These are phyloP conservation scores for Ascoidea rubescens DNA, from an alignment of 805 yeast species.

Conservation along the genomic window DNA sequence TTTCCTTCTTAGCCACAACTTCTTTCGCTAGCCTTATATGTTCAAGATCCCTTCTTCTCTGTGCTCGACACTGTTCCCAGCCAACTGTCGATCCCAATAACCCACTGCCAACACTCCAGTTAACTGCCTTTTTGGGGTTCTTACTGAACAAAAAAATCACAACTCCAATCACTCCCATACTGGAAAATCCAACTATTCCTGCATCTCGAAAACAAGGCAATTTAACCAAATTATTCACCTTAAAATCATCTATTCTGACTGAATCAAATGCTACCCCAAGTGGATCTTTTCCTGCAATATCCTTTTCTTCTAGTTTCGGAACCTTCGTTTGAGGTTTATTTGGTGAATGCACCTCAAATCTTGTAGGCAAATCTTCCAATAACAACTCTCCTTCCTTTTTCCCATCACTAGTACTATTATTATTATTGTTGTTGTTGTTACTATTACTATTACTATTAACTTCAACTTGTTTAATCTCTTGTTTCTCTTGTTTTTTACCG, in stretches of 20 bases:
- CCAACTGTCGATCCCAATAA: constrained; percentile 69
- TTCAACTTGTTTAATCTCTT: neutral
- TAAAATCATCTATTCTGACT: constrained; percentile 36
- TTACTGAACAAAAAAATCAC: constrained; percentile 57
- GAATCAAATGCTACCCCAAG: constrained; percentile 26
- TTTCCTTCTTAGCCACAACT: constrained; percentile 21
- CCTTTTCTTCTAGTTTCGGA: constrained; percentile 14
- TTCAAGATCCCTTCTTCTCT: constrained; percentile 49
- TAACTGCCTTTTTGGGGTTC: constrained; percentile 44
- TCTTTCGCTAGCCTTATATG: constrained; percentile 60
- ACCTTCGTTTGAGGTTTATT: constrained; percentile 14
- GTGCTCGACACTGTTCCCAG: constrained; percentile 85
- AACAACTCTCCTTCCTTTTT: neutral
- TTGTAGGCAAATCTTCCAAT: constrained; percentile 15
- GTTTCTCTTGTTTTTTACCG: neutral
- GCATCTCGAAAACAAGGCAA: constrained; percentile 79
- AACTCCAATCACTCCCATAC: constrained; percentile 56
- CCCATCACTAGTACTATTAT: neutral
- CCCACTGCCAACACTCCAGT: constrained; percentile 78
- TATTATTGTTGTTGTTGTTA: too few species aligned
- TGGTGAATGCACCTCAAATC: constrained; percentile 16
- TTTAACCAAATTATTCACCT: constrained; percentile 30
- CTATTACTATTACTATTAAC: too few species aligned
- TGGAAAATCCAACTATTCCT: constrained; percentile 58
- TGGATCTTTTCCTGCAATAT: constrained; percentile 12